Conservation (phyloP, 768 basidiomycete species). For the Pleurotus tuoliensis region DNA sequence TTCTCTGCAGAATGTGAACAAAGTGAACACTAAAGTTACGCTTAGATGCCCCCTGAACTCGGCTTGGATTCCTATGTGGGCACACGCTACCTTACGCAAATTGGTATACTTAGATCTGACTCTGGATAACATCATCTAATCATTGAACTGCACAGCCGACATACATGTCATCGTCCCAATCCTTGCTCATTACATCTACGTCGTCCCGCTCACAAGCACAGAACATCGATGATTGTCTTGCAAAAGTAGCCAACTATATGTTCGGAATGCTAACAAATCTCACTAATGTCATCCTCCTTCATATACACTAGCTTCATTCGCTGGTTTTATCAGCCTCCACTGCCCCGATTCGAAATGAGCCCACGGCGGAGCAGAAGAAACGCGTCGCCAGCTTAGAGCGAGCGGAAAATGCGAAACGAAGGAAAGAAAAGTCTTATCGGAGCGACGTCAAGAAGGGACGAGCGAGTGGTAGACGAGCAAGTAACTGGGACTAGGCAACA, state of each 20-base stretch:
- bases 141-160: conserved; percentile 38
- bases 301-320: conserved; percentile 42
- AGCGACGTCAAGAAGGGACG: conserved; percentile 46
- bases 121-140: too few species aligned
- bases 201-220: conserved; percentile 72
- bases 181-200: conserved; percentile 67
- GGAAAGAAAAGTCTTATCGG: conserved; percentile 47
- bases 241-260: conserved; percentile 41
- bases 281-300: not conserved
- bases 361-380: conserved; percentile 52
- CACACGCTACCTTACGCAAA: conserved; percentile 17
- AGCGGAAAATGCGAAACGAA: conserved; percentile 43
- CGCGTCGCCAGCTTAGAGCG: conserved; percentile 44
- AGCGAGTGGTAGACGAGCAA: conserved; percentile 8
- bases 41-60: conserved; percentile 55
- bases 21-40: conserved; percentile 81
- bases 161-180: conserved; percentile 65
- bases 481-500: not conserved
- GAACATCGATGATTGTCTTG: conserved; percentile 69
- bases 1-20: conserved; percentile 70
- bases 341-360: conserved; percentile 43
- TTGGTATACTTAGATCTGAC: too few species aligned
- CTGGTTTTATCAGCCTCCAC: conserved; percentile 47
- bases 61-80: conserved; percentile 72
- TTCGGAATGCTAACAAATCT: not conserved